Conservation (phyloP, 495 filamentous ascomycete species). For the Penicillium diatomitis region DNA sequence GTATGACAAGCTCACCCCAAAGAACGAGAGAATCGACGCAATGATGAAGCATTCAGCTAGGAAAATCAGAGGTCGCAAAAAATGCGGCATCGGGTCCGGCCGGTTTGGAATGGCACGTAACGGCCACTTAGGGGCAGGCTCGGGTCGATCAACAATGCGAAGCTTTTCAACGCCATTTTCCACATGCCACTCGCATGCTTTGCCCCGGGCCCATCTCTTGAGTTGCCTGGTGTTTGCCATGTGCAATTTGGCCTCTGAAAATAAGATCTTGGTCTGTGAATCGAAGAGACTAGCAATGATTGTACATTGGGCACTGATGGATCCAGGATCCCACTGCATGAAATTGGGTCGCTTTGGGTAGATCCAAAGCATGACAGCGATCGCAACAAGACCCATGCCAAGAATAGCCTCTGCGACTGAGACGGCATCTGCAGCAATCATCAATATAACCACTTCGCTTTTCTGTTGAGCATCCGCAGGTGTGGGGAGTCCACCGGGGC, state of each 20-base stretch:
- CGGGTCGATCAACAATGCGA: slow-evolving; percentile 2
- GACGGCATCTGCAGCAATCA: slow-evolving; percentile 8
- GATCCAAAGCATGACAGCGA: background rate
- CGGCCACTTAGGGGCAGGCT: background rate
- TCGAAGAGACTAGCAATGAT: slow-evolving; percentile 8
- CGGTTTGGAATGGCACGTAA: background rate
- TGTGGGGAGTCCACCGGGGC: slow-evolving; percentile 1
- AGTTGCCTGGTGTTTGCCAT: slow-evolving; percentile 14
- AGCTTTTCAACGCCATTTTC: slow-evolving; percentile 2
- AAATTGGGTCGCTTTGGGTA: slow-evolving; percentile 9
- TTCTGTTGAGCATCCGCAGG: slow-evolving; percentile 1
- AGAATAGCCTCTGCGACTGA: slow-evolving; percentile 8
- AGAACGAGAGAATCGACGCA: slow-evolving; percentile 2
- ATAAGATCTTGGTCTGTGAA: background rate
- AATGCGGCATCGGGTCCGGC: slow-evolving; percentile 15
- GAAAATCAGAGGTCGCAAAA: slow-evolving; percentile 16
- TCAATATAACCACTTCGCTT: slow-evolving; percentile 1
- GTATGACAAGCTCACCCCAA: slow-evolving; percentile 6
- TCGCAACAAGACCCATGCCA: background rate
- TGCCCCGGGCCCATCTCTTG: slow-evolving; percentile 8
- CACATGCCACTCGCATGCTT: slow-evolving; percentile 12
- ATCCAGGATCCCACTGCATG: slow-evolving; percentile 8
- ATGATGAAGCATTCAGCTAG: slow-evolving; percentile 12
- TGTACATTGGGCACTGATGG: slow-evolving; percentile 15
- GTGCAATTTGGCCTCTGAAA: slow-evolving; percentile 3